phyloP scores from a whole-genome alignment of 352 stramenopile genomes.

The Globisporangium polare region DNA sequence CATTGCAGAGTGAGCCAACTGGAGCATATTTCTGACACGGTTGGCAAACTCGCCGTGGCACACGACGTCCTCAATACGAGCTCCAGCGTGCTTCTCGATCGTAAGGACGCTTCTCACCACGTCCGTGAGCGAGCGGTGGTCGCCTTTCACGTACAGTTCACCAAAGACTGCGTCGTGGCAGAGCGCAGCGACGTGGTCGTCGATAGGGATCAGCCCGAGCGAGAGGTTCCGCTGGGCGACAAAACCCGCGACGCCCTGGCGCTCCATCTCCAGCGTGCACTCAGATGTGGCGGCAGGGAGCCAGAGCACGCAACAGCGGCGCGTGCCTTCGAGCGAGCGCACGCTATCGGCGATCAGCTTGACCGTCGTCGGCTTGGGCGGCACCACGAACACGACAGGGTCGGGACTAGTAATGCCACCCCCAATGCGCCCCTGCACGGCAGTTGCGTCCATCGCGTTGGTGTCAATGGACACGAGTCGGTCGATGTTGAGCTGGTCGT shows the following conservation, averaged over 20 bases:
- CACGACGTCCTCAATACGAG: conserved; percentile 31
- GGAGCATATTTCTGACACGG: conserved; percentile 58
- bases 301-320: conserved; percentile 53
- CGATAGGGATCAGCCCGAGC: conserved; percentile 57
- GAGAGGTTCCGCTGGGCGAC: conserved; percentile 48
- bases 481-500: conserved; percentile 43
- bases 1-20: conserved; percentile 33
- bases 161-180: conserved; percentile 67
- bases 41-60: conserved; percentile 52
- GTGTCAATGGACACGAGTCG: conserved; percentile 49
- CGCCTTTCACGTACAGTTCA: conserved; percentile 64
- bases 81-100: conserved; percentile 42
- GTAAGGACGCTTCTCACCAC: conserved; percentile 64
- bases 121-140: conserved; percentile 51
- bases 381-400: conserved; percentile 50
- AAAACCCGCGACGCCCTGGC: conserved; percentile 54
- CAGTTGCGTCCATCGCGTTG: conserved; percentile 18
- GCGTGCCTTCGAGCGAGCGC: conserved; percentile 24
- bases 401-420: conserved; percentile 12
- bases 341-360: conserved; percentile 48
- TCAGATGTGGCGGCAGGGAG: conserved; percentile 52
- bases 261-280: conserved; percentile 69
- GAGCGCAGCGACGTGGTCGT: conserved; percentile 47
- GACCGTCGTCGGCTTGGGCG: conserved; percentile 40
- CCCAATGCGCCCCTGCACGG: conserved; percentile 30